phyloP scores from a whole-genome alignment of 2,329 filamentous ascomycete genomes.

The Lachnellula subtilissima region DNA sequence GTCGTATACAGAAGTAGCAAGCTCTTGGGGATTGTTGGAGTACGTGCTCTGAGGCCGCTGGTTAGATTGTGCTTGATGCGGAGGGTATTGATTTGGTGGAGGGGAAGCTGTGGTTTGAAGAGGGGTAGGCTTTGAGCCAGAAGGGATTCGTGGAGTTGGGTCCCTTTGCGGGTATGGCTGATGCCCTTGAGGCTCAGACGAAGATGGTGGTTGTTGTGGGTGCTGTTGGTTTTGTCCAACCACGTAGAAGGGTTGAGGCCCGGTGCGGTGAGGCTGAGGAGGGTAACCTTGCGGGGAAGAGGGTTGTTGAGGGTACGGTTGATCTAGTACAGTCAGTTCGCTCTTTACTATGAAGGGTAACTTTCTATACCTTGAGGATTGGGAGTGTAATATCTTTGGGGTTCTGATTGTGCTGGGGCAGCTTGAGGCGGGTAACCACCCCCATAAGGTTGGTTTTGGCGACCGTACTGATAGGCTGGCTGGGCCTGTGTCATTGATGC shows the following conservation, averaged over 20 bases:
- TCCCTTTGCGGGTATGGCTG: constrained; percentile 49
- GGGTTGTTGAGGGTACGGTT: constrained; percentile 44
- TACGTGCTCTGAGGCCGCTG: constrained; percentile 64
- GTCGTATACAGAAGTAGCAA: constrained; percentile 73
- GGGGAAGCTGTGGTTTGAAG: constrained; percentile 50
- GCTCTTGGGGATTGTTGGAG: constrained; percentile 64
- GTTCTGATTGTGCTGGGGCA: constrained; percentile 48
- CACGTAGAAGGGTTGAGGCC: constrained; percentile 61
- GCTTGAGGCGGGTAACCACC: constrained; percentile 32
- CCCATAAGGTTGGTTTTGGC: constrained; percentile 35
- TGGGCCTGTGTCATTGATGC: constrained; percentile 95
- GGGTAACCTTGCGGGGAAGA: constrained; percentile 52
- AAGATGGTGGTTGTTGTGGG: constrained; percentile 29
- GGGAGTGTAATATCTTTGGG: constrained; percentile 65
- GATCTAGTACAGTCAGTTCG: constrained; percentile 15
- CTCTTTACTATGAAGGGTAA: constrained; percentile 3
- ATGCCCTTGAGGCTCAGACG: constrained; percentile 32
- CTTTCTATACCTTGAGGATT: constrained; percentile 37
- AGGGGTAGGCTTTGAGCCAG: constrained; percentile 42
- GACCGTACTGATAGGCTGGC: constrained; percentile 68
- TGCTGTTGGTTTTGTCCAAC: constrained; percentile 36
- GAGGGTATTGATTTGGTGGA: constrained; percentile 43
- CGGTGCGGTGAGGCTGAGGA: constrained; percentile 45
- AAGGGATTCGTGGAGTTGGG: constrained; percentile 45
- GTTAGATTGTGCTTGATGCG: constrained; percentile 38